Evolutionary conservation across 2,329 filamentous ascomycete species (phyloP).

Genomic region (Neofusicoccum parvum): DNA sequence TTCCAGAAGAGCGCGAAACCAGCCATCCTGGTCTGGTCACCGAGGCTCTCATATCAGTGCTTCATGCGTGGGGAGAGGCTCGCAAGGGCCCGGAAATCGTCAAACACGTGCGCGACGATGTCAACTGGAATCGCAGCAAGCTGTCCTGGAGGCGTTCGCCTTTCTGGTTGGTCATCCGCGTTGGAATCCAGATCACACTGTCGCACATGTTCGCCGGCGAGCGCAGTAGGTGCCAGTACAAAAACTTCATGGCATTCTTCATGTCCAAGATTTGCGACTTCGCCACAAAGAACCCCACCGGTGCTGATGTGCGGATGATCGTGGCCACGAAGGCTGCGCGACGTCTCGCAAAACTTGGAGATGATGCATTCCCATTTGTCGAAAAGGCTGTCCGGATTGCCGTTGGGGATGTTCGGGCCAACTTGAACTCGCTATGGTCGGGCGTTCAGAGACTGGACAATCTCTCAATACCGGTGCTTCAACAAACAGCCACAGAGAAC

Average conservation of each 20-base stretch:
- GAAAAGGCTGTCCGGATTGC: not conserved
- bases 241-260: constrained; percentile 54
- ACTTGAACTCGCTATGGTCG: not conserved
- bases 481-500: not conserved
- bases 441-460: not conserved
- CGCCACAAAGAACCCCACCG: constrained; percentile 20
- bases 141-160: constrained; percentile 53
- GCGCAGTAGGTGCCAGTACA: constrained; percentile 43
- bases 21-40: constrained; percentile 55
- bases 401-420: not conserved
- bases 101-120: constrained; percentile 56
- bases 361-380: not conserved
- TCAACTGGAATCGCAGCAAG: constrained; percentile 42
- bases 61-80: not conserved
- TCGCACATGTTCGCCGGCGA: not conserved
- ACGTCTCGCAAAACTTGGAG: constrained; percentile 13
- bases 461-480: not conserved
- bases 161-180: constrained; percentile 56
- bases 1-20: constrained; percentile 53
- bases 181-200: constrained; percentile 44
- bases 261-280: constrained; percentile 41
- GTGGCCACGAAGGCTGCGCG: constrained; percentile 29
- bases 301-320: constrained; percentile 22
- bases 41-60: constrained; percentile 44
- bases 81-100: constrained; percentile 34